Base-by-base conservation (phyloP, 495 filamentous ascomycete genomes). In the Hypoxylon fuscum region DNA sequence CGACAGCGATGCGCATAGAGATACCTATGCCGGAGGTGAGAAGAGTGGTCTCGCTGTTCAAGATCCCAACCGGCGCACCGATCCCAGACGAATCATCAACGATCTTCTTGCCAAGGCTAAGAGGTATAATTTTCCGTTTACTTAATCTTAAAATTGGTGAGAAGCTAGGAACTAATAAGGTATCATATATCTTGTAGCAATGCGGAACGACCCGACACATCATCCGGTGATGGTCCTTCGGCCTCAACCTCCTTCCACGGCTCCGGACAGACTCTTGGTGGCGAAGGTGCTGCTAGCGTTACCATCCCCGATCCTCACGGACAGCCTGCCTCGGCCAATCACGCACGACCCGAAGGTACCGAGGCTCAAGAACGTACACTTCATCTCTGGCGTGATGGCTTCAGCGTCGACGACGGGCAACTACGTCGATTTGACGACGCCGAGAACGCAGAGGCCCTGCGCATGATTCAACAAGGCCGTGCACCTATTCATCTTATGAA, bases 41-140 rank as follows among this genome's bases (percentile, higher is more conserved):
- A 98, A 98, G 77, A 97, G 93, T 18, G 96, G 93, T 5, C 76
- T 98, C 23, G 96, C 95, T 2, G 93, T 98, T 50, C 91, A 97
- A 72, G 93, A 98, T 71, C 95, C 95, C 0, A 75, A 68, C 35
- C 72, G 78, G 60, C 76, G 78, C 14, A 75, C 73, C 22, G 90
- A 89, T 56, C 77, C 88, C 12, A 85, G 85, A 66, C 85, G 84
- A 70, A 86, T 89, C 29, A 83, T 91, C 67, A 81, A 86, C 43
- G 85, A 95, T 71, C 91, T 98, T 50, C 76, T 98, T 17, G 86
- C 92, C 62, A 90, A 90, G 64, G 95, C 94, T 9, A 86, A 82
- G 70, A 85, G 82, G 92, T 96, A 83, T 68, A 82, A 5, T 70
- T 15, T 3, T 12, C 17, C 11, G 14, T 55, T 11, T 12, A 49